These are phyloP conservation scores for Nakazawaea ernobii DNA, from an alignment of 805 yeast species.

Conservation along the genomic window DNA sequence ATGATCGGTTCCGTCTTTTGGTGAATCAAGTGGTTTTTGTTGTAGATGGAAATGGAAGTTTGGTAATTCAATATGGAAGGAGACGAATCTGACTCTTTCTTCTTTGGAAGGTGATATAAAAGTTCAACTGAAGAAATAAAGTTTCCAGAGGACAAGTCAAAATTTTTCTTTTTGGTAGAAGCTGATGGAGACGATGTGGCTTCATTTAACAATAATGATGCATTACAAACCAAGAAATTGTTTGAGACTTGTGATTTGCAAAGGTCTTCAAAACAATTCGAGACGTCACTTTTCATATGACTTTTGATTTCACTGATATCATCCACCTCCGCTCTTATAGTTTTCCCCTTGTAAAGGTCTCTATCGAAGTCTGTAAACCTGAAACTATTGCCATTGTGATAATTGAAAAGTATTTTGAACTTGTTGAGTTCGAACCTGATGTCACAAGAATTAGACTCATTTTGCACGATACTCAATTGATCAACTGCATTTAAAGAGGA, in stretches of 20 bases:
- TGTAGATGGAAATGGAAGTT: constrained; percentile 5
- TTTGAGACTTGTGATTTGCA: not conserved
- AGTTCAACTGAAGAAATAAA: constrained; percentile 10
- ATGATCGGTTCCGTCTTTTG: constrained; percentile 9
- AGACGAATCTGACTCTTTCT: not conserved
- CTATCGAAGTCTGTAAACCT: constrained; percentile 7
- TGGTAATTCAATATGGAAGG: constrained; percentile 4
- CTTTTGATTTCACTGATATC: not conserved
- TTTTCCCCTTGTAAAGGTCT: not conserved
- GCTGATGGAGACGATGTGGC: not conserved
- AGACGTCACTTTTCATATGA: not conserved
- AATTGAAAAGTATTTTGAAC: constrained; percentile 9
- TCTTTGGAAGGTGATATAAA: constrained; percentile 5
- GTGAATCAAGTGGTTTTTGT: constrained; percentile 7
- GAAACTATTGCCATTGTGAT: not conserved
- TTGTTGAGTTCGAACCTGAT: constrained; percentile 7
- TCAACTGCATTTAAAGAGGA: not conserved
- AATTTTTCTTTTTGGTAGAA: constrained; percentile 5
- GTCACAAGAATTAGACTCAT: not conserved
- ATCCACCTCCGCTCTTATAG: not conserved
- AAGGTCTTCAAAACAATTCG: not conserved
- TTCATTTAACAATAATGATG: constrained; percentile 1
- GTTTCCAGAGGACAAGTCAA: constrained; percentile 8
- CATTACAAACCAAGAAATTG: constrained; percentile 1
- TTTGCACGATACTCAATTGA: constrained; percentile 1